Base-by-base conservation (phyloP, 129 eudicot species). In the Centrapalus pauciflorus region DNA sequence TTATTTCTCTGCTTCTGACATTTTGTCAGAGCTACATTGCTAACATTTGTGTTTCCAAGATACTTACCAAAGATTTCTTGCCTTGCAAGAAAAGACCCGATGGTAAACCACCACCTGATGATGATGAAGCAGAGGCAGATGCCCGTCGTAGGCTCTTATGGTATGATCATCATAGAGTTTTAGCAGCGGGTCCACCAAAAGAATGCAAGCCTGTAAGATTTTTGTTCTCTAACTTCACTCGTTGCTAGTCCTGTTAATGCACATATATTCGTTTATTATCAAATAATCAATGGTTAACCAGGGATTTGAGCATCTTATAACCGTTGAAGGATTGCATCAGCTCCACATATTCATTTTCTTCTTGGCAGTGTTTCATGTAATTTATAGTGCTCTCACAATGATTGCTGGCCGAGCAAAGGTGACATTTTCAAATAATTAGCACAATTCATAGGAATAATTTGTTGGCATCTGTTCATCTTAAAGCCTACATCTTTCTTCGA, bases 301-400 rank as follows among this genome's bases (percentile, higher is more conserved):
- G 99, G 99, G 95, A 34, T 48, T 69, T 5, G 86, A 82, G 72
- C 85, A 90, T 6, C 84, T 93, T 65, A 93, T 93, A 84, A 86
- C 99, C 29, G 67, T 55, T 29, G 19, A 76, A 28, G 99, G 86
- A 62, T 79, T 89, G 33, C 99, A 93, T 84, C 99, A 93, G 52
- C 84, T 93, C 54, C 99, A 93, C 83, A 86, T 93, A 67, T 86
- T 93, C 85, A 93, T 93, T 81, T 93, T 93, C 90, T 93, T 93
- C 70, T 80, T 93, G 81, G 96, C 99, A 9, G 82, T 93, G 21
- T 89, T 93, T 77, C 99, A 93, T 78, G 99, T 93, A 24, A 38
- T 89, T 10, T 86, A 82, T 63, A 84, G 96, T 70, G 90, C 95
- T 50, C 73, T 79, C 33, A 89, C 96, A 1, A 93, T 93, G 99